Evolutionary conservation across 768 basidiomycete genomes (phyloP), one percentile per base, ranked within the genome.

Genomic region (Strobilomyces confusus): DNA sequence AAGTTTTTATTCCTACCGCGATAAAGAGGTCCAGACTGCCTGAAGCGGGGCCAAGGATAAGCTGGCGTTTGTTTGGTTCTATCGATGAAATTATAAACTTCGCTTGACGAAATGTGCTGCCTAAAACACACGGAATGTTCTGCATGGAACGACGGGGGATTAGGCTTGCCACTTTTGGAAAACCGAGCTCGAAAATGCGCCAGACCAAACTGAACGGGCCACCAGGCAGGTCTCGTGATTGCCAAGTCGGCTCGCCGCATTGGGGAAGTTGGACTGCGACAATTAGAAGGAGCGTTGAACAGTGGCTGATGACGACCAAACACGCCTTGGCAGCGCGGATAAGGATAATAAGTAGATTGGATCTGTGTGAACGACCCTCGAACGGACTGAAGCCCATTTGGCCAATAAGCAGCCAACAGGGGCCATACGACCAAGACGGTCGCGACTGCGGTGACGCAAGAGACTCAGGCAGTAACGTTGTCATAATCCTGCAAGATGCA

Each of bases 111-210:
- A 26, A 22, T 17, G 26, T 19, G 14, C 34, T 44, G 29, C 52
- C 36, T 47, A 49, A 43, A 51, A 43, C 37, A 43, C 37, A 48
- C 57, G 55, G 64, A 67, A 65, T 40, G 52, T 65, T 65, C 64
- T 65, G 51, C 49, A 17, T 62, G 48, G 65, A 67, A 67, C 51
- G 30, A 32, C 41, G 38, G 34, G 15, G 9, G 54, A 58, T 60
- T 57, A 14, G 33, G 58, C 58, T 20, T 59, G 48, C 65, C 52
- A 3, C 41, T 47, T 57, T 51, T 22, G 60, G 65, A 23, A 50
- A n/a, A 19, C 15, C 4, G 20, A 30, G 40, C n/a, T 20, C 19
- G 13, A 44, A 40, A 49, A 23, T n/a, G 19, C 20, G 43, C 37
- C 41, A 26, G 19, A 14, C 26, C 26, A 29, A 19, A 30, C 19